Base-by-base conservation (phyloP, 2,329 filamentous ascomycete species). In the Paecilomyces sp. region DNA sequence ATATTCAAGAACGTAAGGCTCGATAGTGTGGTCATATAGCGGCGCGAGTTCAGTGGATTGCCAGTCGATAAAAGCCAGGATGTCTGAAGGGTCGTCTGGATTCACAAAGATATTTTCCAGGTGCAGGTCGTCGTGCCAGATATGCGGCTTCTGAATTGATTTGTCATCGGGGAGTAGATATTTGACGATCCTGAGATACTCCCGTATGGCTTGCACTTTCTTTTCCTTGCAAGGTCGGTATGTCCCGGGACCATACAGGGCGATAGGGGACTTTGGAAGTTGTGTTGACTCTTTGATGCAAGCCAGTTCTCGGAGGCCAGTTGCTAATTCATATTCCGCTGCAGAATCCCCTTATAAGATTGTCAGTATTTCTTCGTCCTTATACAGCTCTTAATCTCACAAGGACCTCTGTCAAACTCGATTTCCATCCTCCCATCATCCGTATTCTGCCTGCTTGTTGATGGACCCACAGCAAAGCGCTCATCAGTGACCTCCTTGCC, bases 381-480 rank as follows among this genome's bases (percentile, higher is more conserved):
- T 56, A 60, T 54, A 41, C 4, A 9, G 11, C 1, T 41, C 2
- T 28, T 11, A 15, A 56, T 64, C 72, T 71, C 66, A 76, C 75
- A 76, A 62, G 74, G 73, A 31, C 74, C 75, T 66, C 71, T 62
- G 56, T 76, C 69, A 57, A 69, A 70, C 8, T 65, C 54, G 56
- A 76, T 58, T 31, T 53, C 57, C 25, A 60, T 66, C 61, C 74
- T 68, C 5, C 70, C 69, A 55, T 70, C 61, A 58, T 77, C 72
- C 36, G 70, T 58, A 55, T 60, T 70, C 56, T 70, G 66, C 52
- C 73, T 68, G 36, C 67, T 70, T 55, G 67, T 70, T 24, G 71
- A 69, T 3, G 72, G 76, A 9, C 76, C 77, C 55, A 79, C 61
- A 24, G 68, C 66, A 61, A 76, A 78, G n/a, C 59, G 61, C 51